Percentiles rank a stretch among this genome's conserved stretches.
Evolutionary conservation across 371 early-diverging fungal species (phyloP).

Genomic region (Mortierella sp.): DNA sequence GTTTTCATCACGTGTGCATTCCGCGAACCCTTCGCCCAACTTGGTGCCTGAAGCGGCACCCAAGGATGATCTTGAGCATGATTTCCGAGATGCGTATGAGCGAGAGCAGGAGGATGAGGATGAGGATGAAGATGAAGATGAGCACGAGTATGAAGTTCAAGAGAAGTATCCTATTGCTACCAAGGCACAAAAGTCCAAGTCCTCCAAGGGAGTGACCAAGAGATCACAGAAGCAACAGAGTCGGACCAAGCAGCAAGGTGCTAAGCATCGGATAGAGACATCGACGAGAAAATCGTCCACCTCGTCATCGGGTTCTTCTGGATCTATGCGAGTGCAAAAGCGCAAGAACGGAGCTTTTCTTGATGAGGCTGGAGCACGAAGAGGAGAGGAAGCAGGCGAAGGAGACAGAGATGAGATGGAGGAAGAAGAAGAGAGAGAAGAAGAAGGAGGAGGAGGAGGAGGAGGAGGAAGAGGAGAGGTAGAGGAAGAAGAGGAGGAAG

Average conservation of each 20-base stretch:
- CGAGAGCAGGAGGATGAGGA: neutral
- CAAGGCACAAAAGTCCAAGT: too few relatives aligned
- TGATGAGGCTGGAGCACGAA: too few relatives aligned
- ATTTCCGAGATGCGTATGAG: neutral
- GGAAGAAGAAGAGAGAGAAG: slow-evolving; percentile 18
- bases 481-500: slow-evolving; percentile 13
- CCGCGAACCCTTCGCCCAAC: neutral
- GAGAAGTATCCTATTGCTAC: too few relatives aligned
- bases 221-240: too few relatives aligned
- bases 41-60: neutral
- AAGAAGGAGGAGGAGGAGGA: slow-evolving; percentile 19
- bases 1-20: slow-evolving; percentile 6
- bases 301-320: too few relatives aligned
- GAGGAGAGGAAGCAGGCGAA: too few relatives aligned
- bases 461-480: slow-evolving; percentile 13
- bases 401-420: neutral
- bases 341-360: too few relatives aligned
- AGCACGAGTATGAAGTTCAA: neutral
- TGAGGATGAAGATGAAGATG: neutral
- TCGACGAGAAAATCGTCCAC: too few relatives aligned
- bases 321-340: too few relatives aligned
- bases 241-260: too few relatives aligned
- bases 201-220: too few relatives aligned
- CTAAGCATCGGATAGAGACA: too few relatives aligned
- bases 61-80: neutral